Evolutionary conservation across 2,329 filamentous ascomycete species (phyloP).

Genomic region (Sordariomycetes sp.): DNA sequence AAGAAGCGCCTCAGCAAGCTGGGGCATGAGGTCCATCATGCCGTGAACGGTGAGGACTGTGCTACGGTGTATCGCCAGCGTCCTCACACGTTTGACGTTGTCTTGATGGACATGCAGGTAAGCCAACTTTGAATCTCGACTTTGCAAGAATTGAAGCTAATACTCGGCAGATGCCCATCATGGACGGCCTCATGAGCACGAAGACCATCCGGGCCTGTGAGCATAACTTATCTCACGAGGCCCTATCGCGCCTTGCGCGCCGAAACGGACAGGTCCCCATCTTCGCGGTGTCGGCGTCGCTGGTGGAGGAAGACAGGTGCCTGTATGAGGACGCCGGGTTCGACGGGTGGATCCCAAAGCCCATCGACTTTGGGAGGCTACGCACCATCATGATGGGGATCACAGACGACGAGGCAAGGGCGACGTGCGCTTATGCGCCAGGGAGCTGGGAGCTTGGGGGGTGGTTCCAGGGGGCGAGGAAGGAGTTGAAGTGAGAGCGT

Average conservation of each 20-base stretch:
- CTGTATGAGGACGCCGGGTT: constrained; percentile 69
- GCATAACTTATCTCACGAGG: constrained; percentile 28
- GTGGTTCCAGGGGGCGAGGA: constrained; percentile 53
- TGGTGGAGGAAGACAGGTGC: constrained; percentile 55
- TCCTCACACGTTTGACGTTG: constrained; percentile 53
- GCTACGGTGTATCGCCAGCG: constrained; percentile 54
- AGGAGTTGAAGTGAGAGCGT: neutral
- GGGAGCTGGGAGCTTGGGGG: constrained; percentile 78
- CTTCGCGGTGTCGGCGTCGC: constrained; percentile 75
- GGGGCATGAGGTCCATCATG: constrained; percentile 58
- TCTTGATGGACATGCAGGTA: constrained; percentile 91
- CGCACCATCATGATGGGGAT: constrained; percentile 58
- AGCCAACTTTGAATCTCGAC: constrained; percentile 12
- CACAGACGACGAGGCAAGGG: constrained; percentile 41
- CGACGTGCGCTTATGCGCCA: constrained; percentile 51
- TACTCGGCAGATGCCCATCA: constrained; percentile 66
- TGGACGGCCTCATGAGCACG: constrained; percentile 69
- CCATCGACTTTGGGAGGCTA: constrained; percentile 68
- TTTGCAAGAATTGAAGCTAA: neutral
- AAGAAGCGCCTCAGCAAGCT: constrained; percentile 67
- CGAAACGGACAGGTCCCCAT: constrained; percentile 60
- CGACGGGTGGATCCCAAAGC: constrained; percentile 84
- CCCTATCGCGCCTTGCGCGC: constrained; percentile 44
- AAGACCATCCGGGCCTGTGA: constrained; percentile 73
- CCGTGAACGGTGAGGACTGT: constrained; percentile 77